phyloP scores from a whole-genome alignment of 2,329 filamentous ascomycete genomes.

The Hymenoscyphus linearis region DNA sequence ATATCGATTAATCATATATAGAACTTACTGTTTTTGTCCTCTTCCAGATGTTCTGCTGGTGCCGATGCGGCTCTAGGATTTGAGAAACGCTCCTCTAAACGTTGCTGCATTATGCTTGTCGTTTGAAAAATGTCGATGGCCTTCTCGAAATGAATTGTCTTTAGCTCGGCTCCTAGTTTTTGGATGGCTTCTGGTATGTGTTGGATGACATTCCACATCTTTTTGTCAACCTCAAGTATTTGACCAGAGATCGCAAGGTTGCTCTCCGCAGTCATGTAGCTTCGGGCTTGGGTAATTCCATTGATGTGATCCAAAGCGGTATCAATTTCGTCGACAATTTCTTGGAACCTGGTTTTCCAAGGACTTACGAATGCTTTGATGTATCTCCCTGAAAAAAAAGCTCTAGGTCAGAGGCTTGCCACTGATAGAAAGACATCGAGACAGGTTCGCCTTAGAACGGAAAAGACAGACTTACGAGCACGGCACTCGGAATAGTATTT shows the following conservation, averaged over 20 bases:
- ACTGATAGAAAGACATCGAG: not conserved
- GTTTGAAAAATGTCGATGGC: not conserved
- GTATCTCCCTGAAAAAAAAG: not conserved
- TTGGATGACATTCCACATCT: not conserved
- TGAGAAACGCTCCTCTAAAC: not conserved
- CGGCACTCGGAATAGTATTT: slow-evolving; percentile 1
- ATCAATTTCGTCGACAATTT: not conserved
- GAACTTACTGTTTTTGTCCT: not conserved
- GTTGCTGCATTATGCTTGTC: not conserved
- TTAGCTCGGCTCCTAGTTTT: not conserved
- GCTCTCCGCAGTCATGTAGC: not conserved
- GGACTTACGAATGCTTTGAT: slow-evolving; percentile 1
- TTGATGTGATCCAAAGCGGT: not conserved
- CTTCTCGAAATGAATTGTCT: not conserved
- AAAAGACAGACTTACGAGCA: not conserved
- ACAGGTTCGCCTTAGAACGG: too few species aligned
- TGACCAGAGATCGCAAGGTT: not conserved
- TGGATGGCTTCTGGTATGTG: not conserved
- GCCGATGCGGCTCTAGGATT: not conserved
- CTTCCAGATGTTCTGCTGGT: not conserved
- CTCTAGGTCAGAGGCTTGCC: not conserved
- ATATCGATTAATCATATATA: not conserved
- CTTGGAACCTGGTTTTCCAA: not conserved
- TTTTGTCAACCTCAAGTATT: not conserved
- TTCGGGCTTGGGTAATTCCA: not conserved